Percentiles rank a stretch among this genome's conserved stretches.
phyloP scores from a whole-genome alignment of 345 rosid species.

The Carallia pectinifolia region DNA sequence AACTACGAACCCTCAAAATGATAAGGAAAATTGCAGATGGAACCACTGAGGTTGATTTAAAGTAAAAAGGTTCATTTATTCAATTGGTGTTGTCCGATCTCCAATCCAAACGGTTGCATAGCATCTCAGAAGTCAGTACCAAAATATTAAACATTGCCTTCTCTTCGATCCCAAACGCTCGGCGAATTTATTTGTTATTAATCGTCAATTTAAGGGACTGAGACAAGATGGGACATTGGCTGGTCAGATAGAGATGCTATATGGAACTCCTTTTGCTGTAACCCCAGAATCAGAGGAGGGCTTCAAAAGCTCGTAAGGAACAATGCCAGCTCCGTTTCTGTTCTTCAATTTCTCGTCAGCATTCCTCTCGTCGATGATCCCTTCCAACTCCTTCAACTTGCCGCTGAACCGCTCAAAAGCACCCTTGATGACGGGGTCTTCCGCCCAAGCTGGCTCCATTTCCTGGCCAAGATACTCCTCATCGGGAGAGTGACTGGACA shows the following conservation, averaged over 20 bases:
- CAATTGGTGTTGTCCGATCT: too few species aligned
- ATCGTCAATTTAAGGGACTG: too few species aligned
- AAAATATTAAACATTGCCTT: too few species aligned
- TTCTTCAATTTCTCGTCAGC: slow-evolving; percentile 18
- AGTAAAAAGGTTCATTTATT: too few species aligned
- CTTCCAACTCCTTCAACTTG: slow-evolving; percentile 17
- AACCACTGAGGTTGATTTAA: too few species aligned
- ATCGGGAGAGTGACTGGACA: slow-evolving; percentile 30
- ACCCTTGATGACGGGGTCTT: slow-evolving; percentile 11
- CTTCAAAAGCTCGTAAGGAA: slow-evolving; percentile 29
- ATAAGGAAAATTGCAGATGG: too few species aligned
- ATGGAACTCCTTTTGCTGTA: slow-evolving; percentile 25
- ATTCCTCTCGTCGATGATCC: slow-evolving; percentile 23
- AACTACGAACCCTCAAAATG: too few species aligned
- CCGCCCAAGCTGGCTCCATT: slow-evolving; percentile 23
- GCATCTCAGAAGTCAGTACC: too few species aligned
- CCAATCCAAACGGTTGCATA: too few species aligned
- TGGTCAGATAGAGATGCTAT: slow-evolving; percentile 22
- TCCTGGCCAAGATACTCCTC: slow-evolving; percentile 28
- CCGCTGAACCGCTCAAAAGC: slow-evolving; percentile 26
- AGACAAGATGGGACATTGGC: too few species aligned
- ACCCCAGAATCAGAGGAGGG: slow-evolving; percentile 24
- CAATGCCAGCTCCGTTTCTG: slow-evolving; percentile 30
- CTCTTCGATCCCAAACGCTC: too few species aligned
- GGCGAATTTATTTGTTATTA: too few species aligned